Evolutionary conservation across 371 early-diverging fungal species (phyloP).

Genomic region (Mucor sp.): DNA sequence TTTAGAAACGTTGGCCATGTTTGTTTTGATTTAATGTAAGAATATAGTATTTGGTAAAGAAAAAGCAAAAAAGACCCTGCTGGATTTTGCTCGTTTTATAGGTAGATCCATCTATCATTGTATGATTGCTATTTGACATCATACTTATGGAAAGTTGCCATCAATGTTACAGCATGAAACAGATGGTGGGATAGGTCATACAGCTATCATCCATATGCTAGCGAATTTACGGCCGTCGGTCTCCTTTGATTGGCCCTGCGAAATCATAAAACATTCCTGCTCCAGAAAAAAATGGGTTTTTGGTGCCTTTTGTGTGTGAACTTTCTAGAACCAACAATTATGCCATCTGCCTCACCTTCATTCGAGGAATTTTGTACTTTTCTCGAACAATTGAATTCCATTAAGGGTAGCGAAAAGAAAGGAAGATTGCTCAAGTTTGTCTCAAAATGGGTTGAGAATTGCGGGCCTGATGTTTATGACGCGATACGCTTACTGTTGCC

Average conservation of each 20-base stretch:
- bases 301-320: background rate
- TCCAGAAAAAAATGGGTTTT: background rate
- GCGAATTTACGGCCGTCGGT: background rate
- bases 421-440: background rate
- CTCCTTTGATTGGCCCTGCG: background rate
- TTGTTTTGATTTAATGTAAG: background rate
- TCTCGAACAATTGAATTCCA: background rate
- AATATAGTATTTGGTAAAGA: background rate
- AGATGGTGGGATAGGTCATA: background rate
- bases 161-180: background rate
- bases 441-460: background rate
- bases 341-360: background rate
- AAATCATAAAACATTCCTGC: background rate
- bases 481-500: constrained; percentile 1
- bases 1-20: constrained; percentile 6
- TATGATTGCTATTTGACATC: background rate
- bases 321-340: background rate
- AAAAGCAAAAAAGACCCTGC: background rate
- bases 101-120: background rate
- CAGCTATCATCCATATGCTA: background rate
- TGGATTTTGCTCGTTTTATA: background rate
- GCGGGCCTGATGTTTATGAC: constrained; percentile 1
- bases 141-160: background rate
- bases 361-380: background rate
- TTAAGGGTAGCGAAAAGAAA: background rate